Conservation (phyloP, 441 rosid species). For the Mallotus repandus region DNA sequence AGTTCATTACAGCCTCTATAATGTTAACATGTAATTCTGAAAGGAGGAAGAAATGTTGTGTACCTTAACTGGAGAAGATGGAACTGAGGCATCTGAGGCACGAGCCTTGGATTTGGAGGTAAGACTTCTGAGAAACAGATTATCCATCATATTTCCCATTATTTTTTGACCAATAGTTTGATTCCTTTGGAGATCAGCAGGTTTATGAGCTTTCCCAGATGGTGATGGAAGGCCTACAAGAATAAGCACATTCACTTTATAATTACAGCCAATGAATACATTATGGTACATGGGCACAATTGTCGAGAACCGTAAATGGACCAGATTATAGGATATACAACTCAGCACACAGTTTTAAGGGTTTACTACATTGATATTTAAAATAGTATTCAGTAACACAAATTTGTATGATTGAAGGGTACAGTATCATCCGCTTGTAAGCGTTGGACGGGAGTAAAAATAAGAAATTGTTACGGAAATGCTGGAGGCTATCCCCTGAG, state of each 20-base stretch:
- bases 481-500: too few species aligned
- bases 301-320: background rate
- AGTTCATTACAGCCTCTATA: background rate
- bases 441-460: background rate
- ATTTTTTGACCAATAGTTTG: conserved; percentile 91
- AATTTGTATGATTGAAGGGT: conserved; percentile 6
- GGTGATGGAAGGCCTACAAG: conserved; percentile 80
- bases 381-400: background rate
- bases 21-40: background rate
- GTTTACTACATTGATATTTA: background rate
- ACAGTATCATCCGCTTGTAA: background rate
- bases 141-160: conserved; percentile 89
- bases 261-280: conserved; percentile 7
- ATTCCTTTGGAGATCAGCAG: conserved; percentile 68
- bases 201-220: conserved; percentile 70
- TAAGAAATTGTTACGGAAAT: too few species aligned
- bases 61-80: conserved; percentile 88
- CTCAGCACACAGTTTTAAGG: background rate
- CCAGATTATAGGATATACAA: background rate
- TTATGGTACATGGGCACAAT: conserved; percentile 4
- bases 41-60: background rate
- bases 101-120: conserved; percentile 71
- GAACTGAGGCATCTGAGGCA: conserved; percentile 56
- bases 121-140: conserved; percentile 74
- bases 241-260: conserved; percentile 19